Base-by-base conservation (phyloP, 192 early-diverging fungal species). In the Umbelopsis sp. region DNA sequence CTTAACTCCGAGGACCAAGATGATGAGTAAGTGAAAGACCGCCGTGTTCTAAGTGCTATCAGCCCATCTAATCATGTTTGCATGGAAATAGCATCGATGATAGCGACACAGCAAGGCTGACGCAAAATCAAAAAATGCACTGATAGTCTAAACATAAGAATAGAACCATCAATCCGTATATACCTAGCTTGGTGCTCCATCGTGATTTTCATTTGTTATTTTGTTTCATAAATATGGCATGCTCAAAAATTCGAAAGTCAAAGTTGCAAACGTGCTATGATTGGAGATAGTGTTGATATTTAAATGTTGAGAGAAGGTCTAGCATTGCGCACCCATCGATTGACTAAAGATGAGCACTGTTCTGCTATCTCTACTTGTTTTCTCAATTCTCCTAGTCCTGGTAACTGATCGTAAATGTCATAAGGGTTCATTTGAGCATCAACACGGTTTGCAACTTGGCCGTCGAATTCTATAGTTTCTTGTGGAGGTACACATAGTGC, bases 1-100 rank as follows among this genome's bases (percentile, higher is more conserved):
- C 53, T 78, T 30, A 49, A 61, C 27, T 61, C 66, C 10, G 41
- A 77, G 13, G 78, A 84, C 22, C 77, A 78, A 22, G 77, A 78
- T 25, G 71, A 79, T 67, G 79, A 80, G 66, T 76, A 82, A 72
- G 61, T 46, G 11, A 50, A 45, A 37, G 16, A 51, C 21, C 47
- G 46, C 46, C 21, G 44, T 15, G 21, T 64, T 49, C 69, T n/a
- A n/a, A 13, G 20, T 47, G 21, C 18, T 22, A 64, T 58, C 7
- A 46, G 45, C 47, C 16, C 15, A 20, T 22, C 71, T 37, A 37
- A 55, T 48, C 68, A 18, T n/a, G 58, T 66, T 30, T 67, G 44
- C 64, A 4, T 47, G 27, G 46, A 30, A 30, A 30, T 52, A 72
- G 80, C 33, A 45, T 73, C 70, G 71, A 69, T 49, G 68, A 61